Base-by-base conservation (phyloP, 441 rosid genomes). In the Bruguiera hainesii region DNA sequence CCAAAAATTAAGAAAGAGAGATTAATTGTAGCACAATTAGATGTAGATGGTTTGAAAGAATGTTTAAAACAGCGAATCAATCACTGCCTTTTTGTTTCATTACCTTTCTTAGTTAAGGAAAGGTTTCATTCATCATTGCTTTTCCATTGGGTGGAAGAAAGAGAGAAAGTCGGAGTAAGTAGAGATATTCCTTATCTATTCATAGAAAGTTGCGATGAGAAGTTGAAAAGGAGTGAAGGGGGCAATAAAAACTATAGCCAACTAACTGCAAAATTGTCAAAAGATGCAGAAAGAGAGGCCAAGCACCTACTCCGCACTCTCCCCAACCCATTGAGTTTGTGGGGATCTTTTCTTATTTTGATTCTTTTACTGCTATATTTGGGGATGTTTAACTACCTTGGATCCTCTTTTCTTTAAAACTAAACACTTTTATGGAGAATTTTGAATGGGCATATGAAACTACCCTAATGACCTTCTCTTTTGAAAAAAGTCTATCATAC, bases 91-190 rank as follows among this genome's bases (percentile, higher is more conserved):
- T 35, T 7, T 35, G 2, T 35, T 35, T 35, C 42, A 35, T 35
- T 35, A 42, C 1, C 48, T 42, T 42, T 42, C 16, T 42, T 13
- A 3, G 48, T 42, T 3, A 3, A 11, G 18, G 3, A 13, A 37
- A 37, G 3, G 46, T 37, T 37, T 37, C 46, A 9, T 37, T 37
- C 3, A 8, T 23, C 30, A 77, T 70, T 82, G 71, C 60, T 76
- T 65, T 68, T 68, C 75, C 75, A 79, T 75, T 64, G 72, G 74
- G 71, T 77, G 81, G 73, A 75, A 79, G 28, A 82, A 80, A 71
- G 66, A 66, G 75, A 73, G 60, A 25, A 70, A 70, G 73, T 75
- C 75, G 83, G 79, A 58, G 77, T 71, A 49, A 77, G 82, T 67
- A 70, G 69, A 82, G 74, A 65, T 65, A 55, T 20, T 49, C 20